phyloP scores from a whole-genome alignment of 768 basidiomycete species.

The Scleroderma citrinum region DNA sequence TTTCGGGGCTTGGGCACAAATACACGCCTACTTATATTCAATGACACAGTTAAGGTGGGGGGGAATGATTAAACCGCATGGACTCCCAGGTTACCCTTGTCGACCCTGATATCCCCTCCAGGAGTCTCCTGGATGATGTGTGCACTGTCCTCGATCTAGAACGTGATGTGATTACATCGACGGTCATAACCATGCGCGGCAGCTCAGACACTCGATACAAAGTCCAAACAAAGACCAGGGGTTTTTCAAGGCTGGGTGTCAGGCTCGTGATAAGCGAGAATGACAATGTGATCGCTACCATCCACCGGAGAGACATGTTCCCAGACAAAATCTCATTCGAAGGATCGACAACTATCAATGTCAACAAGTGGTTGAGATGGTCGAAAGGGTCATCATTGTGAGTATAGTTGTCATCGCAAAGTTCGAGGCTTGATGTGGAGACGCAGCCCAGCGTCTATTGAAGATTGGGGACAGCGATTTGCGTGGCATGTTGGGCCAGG shows the following conservation, averaged over 20 bases:
- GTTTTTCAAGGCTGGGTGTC: background rate
- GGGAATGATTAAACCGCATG: no score
- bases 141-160: background rate
- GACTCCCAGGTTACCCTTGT: no score
- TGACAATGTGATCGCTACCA: background rate
- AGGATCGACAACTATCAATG: background rate
- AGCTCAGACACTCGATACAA: background rate
- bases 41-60: no score
- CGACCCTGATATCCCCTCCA: no score
- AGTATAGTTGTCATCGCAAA: background rate
- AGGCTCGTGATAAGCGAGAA: background rate
- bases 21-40: no score
- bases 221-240: background rate
- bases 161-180: slow-evolving; percentile 1
- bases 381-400: background rate
- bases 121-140: background rate
- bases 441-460: no score
- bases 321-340: background rate
- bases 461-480: no score
- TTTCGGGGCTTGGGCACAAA: no score
- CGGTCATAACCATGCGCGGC: background rate
- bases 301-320: background rate
- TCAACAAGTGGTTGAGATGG: background rate
- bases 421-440: no score
- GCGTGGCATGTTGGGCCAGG: no score